These are phyloP conservation scores for Oryza australiensis DNA, from an alignment of 176 grass and related monocot species.

Conservation along the genomic window DNA sequence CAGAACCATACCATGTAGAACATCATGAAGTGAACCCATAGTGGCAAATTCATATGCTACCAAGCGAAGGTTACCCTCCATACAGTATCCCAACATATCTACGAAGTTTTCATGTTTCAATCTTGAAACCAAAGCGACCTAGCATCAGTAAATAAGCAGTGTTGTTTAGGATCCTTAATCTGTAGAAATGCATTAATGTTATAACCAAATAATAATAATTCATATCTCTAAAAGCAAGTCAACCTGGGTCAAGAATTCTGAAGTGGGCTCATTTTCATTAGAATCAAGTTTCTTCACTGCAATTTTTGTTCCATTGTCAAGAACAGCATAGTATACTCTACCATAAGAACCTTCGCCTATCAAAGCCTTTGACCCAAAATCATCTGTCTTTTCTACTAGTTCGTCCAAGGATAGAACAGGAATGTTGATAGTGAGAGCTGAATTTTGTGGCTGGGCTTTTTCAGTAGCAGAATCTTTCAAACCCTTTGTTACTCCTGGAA, in stretches of 20 bases:
- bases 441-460: conserved; percentile 48
- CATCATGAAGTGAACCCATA: conserved; percentile 88
- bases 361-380: conserved; percentile 74
- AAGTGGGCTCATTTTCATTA: conserved; percentile 62
- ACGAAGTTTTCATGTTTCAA: conserved; percentile 80
- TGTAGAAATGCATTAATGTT: background rate
- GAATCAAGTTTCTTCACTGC: conserved; percentile 84
- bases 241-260: conserved; percentile 79
- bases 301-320: conserved; percentile 69
- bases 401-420: conserved; percentile 73
- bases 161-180: background rate
- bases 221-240: conserved; percentile 21
- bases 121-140: conserved; percentile 79
- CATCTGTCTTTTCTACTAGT: conserved; percentile 74
- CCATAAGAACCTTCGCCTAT: conserved; percentile 92
- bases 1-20: conserved; percentile 75
- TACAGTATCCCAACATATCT: conserved; percentile 88
- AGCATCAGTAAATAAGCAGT: conserved; percentile 18
- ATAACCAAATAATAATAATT: conserved; percentile 22
- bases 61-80: conserved; percentile 69
- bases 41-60: conserved; percentile 89
- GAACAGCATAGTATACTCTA: conserved; percentile 71
- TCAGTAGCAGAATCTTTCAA: conserved; percentile 43
- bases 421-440: conserved; percentile 56
- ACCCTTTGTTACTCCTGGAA: conserved; percentile 36